Evolutionary conservation across 768 basidiomycete genomes (phyloP).

Genomic region (Serendipita vermifera): DNA sequence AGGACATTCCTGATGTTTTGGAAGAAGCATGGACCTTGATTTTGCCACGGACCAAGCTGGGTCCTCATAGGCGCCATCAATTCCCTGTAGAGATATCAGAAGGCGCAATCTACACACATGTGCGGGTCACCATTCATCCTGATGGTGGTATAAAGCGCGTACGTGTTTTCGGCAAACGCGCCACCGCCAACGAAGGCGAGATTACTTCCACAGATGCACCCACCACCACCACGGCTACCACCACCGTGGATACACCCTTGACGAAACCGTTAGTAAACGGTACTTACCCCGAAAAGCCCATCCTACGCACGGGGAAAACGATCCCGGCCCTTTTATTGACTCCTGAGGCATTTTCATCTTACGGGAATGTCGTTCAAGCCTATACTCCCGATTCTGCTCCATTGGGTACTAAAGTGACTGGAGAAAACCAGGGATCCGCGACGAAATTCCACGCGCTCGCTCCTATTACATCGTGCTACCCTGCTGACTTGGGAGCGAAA

Average conservation of each 20-base stretch:
- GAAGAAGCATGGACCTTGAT: conserved; percentile 58
- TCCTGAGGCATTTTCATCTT: conserved; percentile 73
- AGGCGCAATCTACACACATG: conserved; percentile 56
- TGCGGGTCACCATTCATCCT: conserved; percentile 79
- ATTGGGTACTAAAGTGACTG: conserved; percentile 54
- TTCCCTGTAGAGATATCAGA: conserved; percentile 66
- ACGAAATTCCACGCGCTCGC: conserved; percentile 87
- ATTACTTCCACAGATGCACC: background rate
- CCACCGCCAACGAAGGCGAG: conserved; percentile 16
- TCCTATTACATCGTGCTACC: conserved; percentile 54
- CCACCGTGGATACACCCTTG: background rate
- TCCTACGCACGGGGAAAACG: conserved; percentile 1
- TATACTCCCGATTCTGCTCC: conserved; percentile 59
- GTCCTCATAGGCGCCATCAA: conserved; percentile 80
- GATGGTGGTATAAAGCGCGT: conserved; percentile 94
- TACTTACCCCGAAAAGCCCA: no score
- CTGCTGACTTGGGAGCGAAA: conserved; percentile 40
- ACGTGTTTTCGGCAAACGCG: conserved; percentile 59
- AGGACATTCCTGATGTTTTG: conserved; percentile 22
- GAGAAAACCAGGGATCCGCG: conserved; percentile 83
- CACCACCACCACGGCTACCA: background rate
- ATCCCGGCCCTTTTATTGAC: conserved; percentile 62
- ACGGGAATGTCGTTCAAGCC: conserved; percentile 85
- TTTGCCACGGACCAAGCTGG: conserved; percentile 64
- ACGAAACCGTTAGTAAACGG: no score